Conservation (phyloP, 768 basidiomycete species). For the Suillus clintonianus region DNA sequence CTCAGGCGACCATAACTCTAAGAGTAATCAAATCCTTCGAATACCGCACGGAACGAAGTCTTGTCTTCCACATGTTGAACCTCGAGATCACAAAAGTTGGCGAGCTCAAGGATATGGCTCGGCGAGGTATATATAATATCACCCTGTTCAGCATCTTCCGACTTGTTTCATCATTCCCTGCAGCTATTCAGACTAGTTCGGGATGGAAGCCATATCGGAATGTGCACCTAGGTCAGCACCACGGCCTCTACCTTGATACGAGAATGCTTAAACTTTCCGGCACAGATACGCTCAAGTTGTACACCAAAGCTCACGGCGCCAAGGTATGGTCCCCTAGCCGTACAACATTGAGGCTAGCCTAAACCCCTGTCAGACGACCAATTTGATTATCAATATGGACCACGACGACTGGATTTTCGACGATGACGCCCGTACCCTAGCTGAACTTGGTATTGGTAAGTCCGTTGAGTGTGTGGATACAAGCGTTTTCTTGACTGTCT, state of each 20-base stretch:
- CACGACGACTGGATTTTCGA: conserved; percentile 91
- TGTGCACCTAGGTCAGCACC: conserved; percentile 59
- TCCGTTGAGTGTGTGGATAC: conserved; percentile 4
- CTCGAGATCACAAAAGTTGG: conserved; percentile 79
- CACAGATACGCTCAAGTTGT: conserved; percentile 90
- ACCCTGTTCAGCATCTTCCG: background rate
- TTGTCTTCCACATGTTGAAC: conserved; percentile 83
- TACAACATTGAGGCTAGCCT: background rate
- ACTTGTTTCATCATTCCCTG: conserved; percentile 9
- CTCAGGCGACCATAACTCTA: conserved; percentile 83
- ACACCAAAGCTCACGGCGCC: conserved; percentile 91
- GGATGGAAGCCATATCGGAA: conserved; percentile 91
- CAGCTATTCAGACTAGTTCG: conserved; percentile 71
- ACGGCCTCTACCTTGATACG: background rate
- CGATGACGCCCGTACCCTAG: conserved; percentile 66
- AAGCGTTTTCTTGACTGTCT: conserved; percentile 2
- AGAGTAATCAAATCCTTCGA: conserved; percentile 95
- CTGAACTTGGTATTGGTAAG: conserved; percentile 75
- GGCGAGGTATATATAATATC: conserved; percentile 64
- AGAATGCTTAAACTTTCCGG: background rate
- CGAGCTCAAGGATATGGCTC: conserved; percentile 70
- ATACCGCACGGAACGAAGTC: conserved; percentile 84
- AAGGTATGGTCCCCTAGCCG: conserved; percentile 56
- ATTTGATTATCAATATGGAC: conserved; percentile 97
- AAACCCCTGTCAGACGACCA: conserved; percentile 68